Conservation (phyloP, 2,329 filamentous ascomycete species). For the Colletotrichum ledebouriae region DNA sequence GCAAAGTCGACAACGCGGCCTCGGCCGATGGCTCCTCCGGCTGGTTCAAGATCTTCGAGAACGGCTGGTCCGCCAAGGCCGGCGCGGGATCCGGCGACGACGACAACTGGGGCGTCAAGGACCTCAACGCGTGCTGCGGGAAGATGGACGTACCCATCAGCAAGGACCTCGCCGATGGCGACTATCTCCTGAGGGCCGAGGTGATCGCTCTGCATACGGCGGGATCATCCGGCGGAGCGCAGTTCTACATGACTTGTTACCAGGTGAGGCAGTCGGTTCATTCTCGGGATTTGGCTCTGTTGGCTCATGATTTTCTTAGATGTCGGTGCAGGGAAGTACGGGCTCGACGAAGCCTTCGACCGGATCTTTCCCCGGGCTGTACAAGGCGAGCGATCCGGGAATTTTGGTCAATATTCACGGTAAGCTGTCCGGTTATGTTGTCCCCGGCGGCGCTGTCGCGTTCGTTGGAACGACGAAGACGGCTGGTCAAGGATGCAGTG, state of each 20-base stretch:
- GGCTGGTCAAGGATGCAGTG: slow-evolving; percentile 55
- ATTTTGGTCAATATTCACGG: slow-evolving; percentile 63
- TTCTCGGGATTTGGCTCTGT: too few species aligned
- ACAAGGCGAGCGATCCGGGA: slow-evolving; percentile 58
- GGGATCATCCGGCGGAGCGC: slow-evolving; percentile 49
- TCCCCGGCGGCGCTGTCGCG: slow-evolving; percentile 59
- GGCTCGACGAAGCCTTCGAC: slow-evolving; percentile 49
- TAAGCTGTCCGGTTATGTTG: slow-evolving; percentile 55
- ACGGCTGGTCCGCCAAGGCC: slow-evolving; percentile 55
- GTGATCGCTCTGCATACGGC: slow-evolving; percentile 63
- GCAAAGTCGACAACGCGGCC: slow-evolving; percentile 62
- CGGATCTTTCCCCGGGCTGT: slow-evolving; percentile 59
- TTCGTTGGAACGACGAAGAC: slow-evolving; percentile 56
- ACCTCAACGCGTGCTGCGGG: slow-evolving; percentile 46
- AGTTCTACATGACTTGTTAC: slow-evolving; percentile 57
- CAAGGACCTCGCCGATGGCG: slow-evolving; percentile 50
- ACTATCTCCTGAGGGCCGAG: slow-evolving; percentile 64
- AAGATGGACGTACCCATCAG: slow-evolving; percentile 56
- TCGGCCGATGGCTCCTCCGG: slow-evolving; percentile 57
- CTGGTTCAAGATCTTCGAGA: slow-evolving; percentile 68
- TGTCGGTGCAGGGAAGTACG: slow-evolving; percentile 47
- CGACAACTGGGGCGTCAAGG: slow-evolving; percentile 61
- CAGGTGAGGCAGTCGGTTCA: slow-evolving; percentile 42
- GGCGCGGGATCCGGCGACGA: slow-evolving; percentile 54
- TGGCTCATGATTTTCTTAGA: neutral